Conservation (phyloP, 495 filamentous ascomycete species). For the Aspergillus indologenus region DNA sequence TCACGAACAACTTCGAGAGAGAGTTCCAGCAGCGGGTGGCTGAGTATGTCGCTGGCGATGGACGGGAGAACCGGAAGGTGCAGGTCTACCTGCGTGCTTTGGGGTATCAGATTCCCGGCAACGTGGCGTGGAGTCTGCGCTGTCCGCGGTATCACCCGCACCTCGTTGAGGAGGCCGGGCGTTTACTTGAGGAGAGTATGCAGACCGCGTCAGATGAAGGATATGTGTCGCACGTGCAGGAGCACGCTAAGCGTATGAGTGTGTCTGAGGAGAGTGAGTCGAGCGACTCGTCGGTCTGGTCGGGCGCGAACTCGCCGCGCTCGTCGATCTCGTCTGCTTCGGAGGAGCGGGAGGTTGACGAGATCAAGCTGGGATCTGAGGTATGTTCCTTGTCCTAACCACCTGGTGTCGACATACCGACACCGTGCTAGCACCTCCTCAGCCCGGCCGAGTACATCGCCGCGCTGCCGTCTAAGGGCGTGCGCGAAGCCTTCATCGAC, state of each 20-base stretch:
- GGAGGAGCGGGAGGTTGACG: background rate
- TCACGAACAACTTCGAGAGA: slow-evolving; percentile 18
- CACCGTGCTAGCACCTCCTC: slow-evolving; percentile 7
- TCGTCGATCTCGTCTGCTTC: slow-evolving; percentile 11
- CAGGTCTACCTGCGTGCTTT: slow-evolving; percentile 15
- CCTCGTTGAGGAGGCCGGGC: slow-evolving; percentile 11
- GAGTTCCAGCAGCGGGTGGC: slow-evolving; percentile 15
- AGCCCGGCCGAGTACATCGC: slow-evolving; percentile 16
- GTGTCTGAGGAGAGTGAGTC: slow-evolving; percentile 1
- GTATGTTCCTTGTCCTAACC: background rate
- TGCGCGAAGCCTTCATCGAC: slow-evolving; percentile 22
- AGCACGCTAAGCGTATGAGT: background rate
- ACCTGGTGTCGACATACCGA: too few relatives aligned
- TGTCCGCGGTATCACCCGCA: slow-evolving; percentile 26
- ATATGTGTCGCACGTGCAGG: background rate
- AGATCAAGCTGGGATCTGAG: background rate
- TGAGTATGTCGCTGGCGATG: slow-evolving; percentile 10
- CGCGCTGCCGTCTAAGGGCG: slow-evolving; percentile 24
- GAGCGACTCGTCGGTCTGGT: slow-evolving; percentile 8
- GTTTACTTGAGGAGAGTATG: slow-evolving; percentile 2
- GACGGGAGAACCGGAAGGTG: slow-evolving; percentile 10
- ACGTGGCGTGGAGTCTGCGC: slow-evolving; percentile 24
- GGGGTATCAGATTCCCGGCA: slow-evolving; percentile 23
- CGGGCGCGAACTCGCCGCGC: background rate
- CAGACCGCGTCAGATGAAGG: background rate